Conservation (phyloP, 306 rosid genomes). For the Casuarina equisetifolia region DNA sequence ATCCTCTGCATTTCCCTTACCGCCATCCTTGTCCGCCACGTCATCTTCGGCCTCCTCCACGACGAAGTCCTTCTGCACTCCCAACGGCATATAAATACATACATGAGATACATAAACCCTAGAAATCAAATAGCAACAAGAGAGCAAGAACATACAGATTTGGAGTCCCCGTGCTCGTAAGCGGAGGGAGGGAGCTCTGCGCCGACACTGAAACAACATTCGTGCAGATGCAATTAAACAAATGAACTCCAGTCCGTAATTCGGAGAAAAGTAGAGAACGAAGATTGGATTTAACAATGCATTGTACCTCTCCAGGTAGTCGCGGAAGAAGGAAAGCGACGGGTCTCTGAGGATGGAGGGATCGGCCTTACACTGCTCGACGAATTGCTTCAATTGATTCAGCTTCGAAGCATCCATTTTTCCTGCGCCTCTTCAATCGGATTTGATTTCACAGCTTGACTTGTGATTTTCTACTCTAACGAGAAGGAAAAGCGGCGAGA, state of each 20-base stretch:
- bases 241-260: neutral
- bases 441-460: neutral
- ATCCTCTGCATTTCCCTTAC: conserved; percentile 36
- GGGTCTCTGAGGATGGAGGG: conserved; percentile 78
- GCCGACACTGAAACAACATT: conserved; percentile 50
- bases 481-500: neutral
- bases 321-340: conserved; percentile 90
- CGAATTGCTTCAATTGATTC: conserved; percentile 62
- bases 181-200: conserved; percentile 60
- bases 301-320: conserved; percentile 67
- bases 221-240: neutral
- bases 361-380: conserved; percentile 72
- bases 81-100: conserved; percentile 10
- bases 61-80: conserved; percentile 33
- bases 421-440: neutral
- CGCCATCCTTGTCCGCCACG: conserved; percentile 38
- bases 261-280: neutral
- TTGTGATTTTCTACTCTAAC: neutral
- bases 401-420: conserved; percentile 70
- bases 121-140: neutral
- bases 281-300: neutral
- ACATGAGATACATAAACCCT: neutral
- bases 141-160: conserved; percentile 50
- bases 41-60: conserved; percentile 83
- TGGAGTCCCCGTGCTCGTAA: conserved; percentile 30